Evolutionary conservation across 139 green algal species (phyloP), one percentile per base, ranked within the genome.

Genomic region (Picochlorum sp.): DNA sequence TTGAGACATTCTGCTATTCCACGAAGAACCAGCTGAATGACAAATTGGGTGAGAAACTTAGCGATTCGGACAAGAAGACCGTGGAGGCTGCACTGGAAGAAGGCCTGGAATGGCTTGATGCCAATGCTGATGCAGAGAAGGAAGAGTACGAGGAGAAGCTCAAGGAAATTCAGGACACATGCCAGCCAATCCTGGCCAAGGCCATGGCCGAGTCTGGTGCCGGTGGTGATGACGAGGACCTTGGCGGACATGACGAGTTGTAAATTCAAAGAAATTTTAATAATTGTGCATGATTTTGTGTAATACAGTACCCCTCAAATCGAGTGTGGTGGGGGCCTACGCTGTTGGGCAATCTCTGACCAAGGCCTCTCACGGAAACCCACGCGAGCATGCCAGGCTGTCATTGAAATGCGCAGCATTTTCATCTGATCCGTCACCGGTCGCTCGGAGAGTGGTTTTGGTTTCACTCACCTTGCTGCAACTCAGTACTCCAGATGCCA

Each of bases 91-190:
- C 91, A 9, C 77, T 98, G 13, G 86, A 92, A 69, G 90, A 97
- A 63, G 84, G 82, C 9, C 66, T 96, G 45, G 92, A 98, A 54
- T 98, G 65, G 74, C 41, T 81, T 54, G 71, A 81, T 21, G 71
- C 65, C n/a, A 75, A 81, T 50, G 62, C 52, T 7, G 81, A 90
- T 5, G 82, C 82, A 21, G 75, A 88, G 62, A 52, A 74, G 67
- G 94, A 98, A 45, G 94, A 98, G 63, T 96, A 91, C 78, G 79
- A 94, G 60, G 94, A 98, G 41, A 93, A 94, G 78, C 77, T 93
- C 16, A 98, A 97, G 83, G 87, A 96, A 69, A 74, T 99, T 26
- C 88, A 98, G 82, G 88, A 92, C 24, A 66, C 91, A 4, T 88
- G 77, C 75, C 85, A 86, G 60, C 94, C 94, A 57, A 94, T 99